Conservation (phyloP, 2,329 filamentous ascomycete species). For the Colletotrichum sp. region DNA sequence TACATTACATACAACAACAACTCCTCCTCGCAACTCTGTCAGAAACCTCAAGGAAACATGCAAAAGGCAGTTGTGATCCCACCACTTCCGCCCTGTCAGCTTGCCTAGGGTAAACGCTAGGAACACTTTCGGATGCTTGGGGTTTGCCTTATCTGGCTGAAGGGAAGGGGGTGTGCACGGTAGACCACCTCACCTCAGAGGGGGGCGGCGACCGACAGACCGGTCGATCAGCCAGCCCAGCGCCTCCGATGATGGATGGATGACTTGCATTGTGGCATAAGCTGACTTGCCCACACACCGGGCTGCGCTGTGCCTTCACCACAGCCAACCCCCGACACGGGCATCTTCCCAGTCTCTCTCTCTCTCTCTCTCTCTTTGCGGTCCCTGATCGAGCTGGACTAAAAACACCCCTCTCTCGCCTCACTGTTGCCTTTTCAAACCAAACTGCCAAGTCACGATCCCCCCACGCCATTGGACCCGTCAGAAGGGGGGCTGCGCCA, state of each 20-base stretch:
- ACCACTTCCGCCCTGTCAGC: background rate
- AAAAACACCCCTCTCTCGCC: background rate
- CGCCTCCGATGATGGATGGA: background rate
- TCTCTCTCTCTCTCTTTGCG: background rate
- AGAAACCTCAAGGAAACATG: background rate
- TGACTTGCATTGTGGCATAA: conserved; percentile 19
- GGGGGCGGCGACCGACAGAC: background rate
- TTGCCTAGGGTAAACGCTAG: background rate
- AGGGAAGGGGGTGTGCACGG: background rate
- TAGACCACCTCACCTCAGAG: background rate
- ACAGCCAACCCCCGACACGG: background rate
- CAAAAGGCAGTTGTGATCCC: background rate
- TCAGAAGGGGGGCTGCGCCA: background rate
- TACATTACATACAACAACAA: background rate
- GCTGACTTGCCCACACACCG: conserved; percentile 4
- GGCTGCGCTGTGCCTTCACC: background rate
- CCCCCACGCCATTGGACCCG: background rate
- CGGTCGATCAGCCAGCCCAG: background rate
- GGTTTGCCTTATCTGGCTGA: background rate
- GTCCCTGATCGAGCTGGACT: background rate
- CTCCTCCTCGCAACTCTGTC: background rate
- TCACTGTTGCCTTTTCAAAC: background rate
- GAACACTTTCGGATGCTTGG: background rate
- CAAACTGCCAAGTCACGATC: background rate
- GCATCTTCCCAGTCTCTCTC: background rate